Evolutionary conservation across 306 rosid genomes (phyloP), one percentile per base, ranked within the genome.

Genomic region (Vigna radiata): DNA sequence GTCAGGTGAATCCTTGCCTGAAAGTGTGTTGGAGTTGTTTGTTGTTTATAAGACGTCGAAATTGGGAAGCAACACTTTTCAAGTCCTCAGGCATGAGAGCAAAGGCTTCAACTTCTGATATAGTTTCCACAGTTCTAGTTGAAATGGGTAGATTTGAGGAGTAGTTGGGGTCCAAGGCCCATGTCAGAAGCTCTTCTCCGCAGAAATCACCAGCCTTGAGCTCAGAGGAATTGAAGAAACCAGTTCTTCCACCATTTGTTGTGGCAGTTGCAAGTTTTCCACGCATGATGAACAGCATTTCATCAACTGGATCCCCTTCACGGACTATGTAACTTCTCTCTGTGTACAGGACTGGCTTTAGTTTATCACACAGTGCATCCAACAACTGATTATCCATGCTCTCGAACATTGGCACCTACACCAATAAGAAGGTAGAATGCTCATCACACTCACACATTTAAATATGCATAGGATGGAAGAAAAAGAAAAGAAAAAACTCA

Each of bases 241-340:
- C 96, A 15, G 91, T 89, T 78, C 89, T 87, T 77, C 97, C 95
- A 44, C 92, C 96, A 73, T 89, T 87, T 27, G 93, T 88, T 19
- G 92, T 92, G 72, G 59, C 70, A 11, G 91, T 86, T 8, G 83
- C 77, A 0, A 95, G 79, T 41, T 73, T 80, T 77, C 99, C 97
- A 1, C 95, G 86, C 91, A 90, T 89, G 9, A 95, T 84, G 73
- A 95, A 95, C 9, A 95, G 88, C 97, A 95, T 92, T 83, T 88
- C 92, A 25, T 92, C 97, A 36, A 95, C 96, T 0, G 97, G 97
- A 77, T 95, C 97, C 39, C 97, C 99, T 81, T 95, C 99, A 4
- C 94, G 80, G 56, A 87, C 79, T 62, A 95, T 80, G 59, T 29
- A 64, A 82, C 94, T 92, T 31, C 83, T 76, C 73, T 87, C 86